Percentiles rank a stretch among this genome's conserved stretches.
phyloP scores from a whole-genome alignment of 1,284 basidiomycete genomes.

The Irpex lacteus region DNA sequence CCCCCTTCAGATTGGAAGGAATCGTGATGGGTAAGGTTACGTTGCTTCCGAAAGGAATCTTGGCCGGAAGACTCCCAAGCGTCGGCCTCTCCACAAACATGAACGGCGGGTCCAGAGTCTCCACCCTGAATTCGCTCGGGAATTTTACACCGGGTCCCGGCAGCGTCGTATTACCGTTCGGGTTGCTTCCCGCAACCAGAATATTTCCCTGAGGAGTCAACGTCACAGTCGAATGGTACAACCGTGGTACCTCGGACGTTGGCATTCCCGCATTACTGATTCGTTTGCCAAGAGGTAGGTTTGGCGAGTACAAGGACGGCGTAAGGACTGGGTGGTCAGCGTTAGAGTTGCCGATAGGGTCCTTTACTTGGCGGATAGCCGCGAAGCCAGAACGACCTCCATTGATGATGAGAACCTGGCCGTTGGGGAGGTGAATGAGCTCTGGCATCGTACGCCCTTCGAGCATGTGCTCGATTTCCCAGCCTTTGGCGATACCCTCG shows the following conservation, averaged over 20 bases:
- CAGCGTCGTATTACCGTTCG: constrained; percentile 36
- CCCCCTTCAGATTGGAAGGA: constrained; percentile 23
- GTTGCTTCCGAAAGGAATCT: constrained; percentile 37
- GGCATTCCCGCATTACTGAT: constrained; percentile 46
- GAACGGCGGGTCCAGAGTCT: constrained; percentile 48
- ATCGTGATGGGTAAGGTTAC: constrained; percentile 37
- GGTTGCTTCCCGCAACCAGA: constrained; percentile 49
- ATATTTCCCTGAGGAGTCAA: constrained; percentile 42
- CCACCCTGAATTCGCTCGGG: constrained; percentile 44
- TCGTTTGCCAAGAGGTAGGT: constrained; percentile 41
- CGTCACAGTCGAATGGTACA: constrained; percentile 44
- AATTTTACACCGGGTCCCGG: constrained; percentile 20
- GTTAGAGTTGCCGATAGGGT: constrained; percentile 38
- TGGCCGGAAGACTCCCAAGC: constrained; percentile 33
- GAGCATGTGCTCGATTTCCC: constrained; percentile 28
- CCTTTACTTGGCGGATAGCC: constrained; percentile 34
- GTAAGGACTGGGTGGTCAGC: constrained; percentile 43
- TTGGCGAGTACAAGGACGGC: constrained; percentile 51
- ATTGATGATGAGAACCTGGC: constrained; percentile 48
- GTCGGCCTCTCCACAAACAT: constrained; percentile 36
- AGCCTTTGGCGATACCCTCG: constrained; percentile 23
- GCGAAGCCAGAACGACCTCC: constrained; percentile 45
- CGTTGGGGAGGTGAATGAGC: constrained; percentile 50
- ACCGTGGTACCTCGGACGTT: constrained; percentile 39
- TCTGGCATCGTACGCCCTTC: constrained; percentile 44